Base-by-base conservation (phyloP, 2,329 filamentous ascomycete species). In the Aspergillus awamori region DNA sequence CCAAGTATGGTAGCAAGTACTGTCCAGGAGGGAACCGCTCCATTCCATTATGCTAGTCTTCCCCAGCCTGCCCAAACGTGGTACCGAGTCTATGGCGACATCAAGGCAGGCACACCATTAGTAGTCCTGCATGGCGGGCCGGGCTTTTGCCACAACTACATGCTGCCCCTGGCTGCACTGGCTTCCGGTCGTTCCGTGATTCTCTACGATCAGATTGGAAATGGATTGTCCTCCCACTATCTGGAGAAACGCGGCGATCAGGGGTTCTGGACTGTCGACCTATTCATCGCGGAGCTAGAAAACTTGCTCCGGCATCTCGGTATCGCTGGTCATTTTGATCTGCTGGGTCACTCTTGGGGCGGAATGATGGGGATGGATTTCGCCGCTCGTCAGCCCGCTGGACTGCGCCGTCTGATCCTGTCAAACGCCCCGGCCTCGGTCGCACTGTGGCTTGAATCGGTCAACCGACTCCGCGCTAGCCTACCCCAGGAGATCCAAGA, bases 291-390 rank as follows among this genome's bases (percentile, higher is more conserved):
- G 1, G 53, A 56, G 26, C 11, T 56, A 28, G 53, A 45, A 6
- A 56, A 47, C 10, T 11, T 56, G 53, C 53, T 56, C 1, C 26
- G 8, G n/a, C 26, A 56, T 2, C 10, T 56, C 1, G 53, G 24
- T 1, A 45, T 56, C 20, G 39, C 38, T 0, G 17, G 26, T 1
- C 5, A 45, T 7, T 56, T 56, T 20, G 53, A 56, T 47, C 53
- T 56, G 15, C 39, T 56, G 6, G 53, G 53, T n/a, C 53, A 56
- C 13, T 56, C 53, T n/a, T 56, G 53, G 53, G 53, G 53, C 8
- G 53, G 53, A 3, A 56, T 56, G 53, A n/a, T 56, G 13, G 53
- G 53, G 5, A 17, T 39, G 36, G 53, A 47, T 13, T 56, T 56
- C 26, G 53, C 41, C 10, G 17, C 41, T 26, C 53, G 53, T 20